These are phyloP conservation scores for Blastocystis sp. DNA, from an alignment of 352 stramenopile species.

Conservation along the genomic window DNA sequence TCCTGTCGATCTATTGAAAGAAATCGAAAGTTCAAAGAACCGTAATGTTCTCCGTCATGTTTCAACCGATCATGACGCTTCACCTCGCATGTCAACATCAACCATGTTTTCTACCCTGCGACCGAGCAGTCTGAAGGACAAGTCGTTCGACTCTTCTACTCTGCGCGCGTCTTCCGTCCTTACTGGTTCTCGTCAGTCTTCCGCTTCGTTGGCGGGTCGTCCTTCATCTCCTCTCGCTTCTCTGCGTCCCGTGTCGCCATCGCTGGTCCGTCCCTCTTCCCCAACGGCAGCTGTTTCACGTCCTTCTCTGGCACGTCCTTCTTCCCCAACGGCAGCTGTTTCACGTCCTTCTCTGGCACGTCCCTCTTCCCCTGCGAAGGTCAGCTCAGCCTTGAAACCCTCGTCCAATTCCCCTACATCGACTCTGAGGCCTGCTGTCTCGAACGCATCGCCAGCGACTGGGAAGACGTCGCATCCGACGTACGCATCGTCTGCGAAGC, in stretches of 20 bases:
- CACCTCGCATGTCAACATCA: neutral
- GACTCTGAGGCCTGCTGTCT: neutral
- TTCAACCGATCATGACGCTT: neutral
- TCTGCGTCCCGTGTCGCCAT: neutral
- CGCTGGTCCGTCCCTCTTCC: neutral
- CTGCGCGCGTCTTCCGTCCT: neutral
- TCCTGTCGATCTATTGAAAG: conserved; percentile 4
- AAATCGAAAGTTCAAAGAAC: conserved; percentile 9
- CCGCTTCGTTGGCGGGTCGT: neutral
- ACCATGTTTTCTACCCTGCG: neutral
- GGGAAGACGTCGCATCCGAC: neutral
- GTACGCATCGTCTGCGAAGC: neutral
- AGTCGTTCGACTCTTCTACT: neutral
- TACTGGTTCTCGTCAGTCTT: neutral
- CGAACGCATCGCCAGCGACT: neutral
- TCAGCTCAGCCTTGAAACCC: neutral
- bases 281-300: neutral
- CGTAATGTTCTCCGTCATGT: neutral
- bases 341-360: neutral
- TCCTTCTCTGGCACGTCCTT: neutral
- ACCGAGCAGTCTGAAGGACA: neutral
- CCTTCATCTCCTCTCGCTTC: neutral
- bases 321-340: neutral
- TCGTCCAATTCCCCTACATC: neutral
- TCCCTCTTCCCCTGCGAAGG: neutral